Evolutionary conservation across 257 asterid genomes (phyloP), one percentile per base, ranked within the genome.

Genomic region (Penstemon davidsonii): DNA sequence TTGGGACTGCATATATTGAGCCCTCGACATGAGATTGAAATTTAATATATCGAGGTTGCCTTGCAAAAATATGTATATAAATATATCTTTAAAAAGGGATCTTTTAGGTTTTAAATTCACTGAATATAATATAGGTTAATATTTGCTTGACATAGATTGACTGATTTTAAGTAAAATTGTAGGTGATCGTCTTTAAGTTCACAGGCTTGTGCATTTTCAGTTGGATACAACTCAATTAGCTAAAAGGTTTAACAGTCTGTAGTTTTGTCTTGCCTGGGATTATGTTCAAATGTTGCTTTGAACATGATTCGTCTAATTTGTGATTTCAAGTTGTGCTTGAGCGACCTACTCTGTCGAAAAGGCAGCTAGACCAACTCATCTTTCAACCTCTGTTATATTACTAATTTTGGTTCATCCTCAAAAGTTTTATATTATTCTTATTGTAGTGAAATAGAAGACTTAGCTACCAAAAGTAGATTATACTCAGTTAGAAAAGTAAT

Each of bases 401-500:
- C 38, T n/a, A 46, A 52, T 1, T 45, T 43, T 19, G 6, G n/a
- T 60, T 53, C 42, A 45, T 55, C 51, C 10, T 38, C 18, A 7
- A 1, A 18, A 38, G 19, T 51, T 12, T 63, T 53, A 11, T 52
- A 5, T 68, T 38, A 47, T 49, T 55, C 54, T 37, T 55, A 9
- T 8, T 60, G 25, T 13, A 39, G 60, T 41, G 39, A 18, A 10
- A 7, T 39, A 33, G 54, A 18, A 52, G 18, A 10, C 15, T 53
- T 63, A 25, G 33, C 7, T 7, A 33, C n/a, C 13, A 12, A 6
- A 9, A 19, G 11, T 41, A n/a, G 4, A 12, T 33, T 37, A 13
- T 41, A 8, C 49, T 18, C 52, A 43, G 60, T 44, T 36, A 37
- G 52, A 55, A 70, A 78, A 73, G 68, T 66, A 54, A 75, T 68